Evolutionary conservation across 495 filamentous ascomycete genomes (phyloP).

Genomic region (Penicillium canescens): DNA sequence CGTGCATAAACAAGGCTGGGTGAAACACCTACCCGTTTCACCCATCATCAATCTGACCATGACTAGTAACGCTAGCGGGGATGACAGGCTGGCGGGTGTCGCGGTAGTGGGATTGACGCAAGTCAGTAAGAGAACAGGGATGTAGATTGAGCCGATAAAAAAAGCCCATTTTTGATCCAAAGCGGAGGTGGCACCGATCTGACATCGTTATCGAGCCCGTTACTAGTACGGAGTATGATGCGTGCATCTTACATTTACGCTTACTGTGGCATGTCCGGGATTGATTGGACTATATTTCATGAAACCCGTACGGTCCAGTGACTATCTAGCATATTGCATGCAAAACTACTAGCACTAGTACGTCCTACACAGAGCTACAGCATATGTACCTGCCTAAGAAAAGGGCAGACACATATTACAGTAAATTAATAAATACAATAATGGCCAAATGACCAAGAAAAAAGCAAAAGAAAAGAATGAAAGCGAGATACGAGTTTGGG

Average conservation of each 20-base stretch:
- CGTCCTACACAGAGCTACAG: no score
- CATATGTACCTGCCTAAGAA: no score
- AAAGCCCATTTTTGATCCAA: background rate
- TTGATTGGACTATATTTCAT: background rate
- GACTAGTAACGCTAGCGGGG: conserved; percentile 3
- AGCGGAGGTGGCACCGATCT: conserved; percentile 10
- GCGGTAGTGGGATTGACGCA: conserved; percentile 6
- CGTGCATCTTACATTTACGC: background rate
- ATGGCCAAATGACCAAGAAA: background rate
- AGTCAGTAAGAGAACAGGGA: background rate
- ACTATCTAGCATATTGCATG: background rate
- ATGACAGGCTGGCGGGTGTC: conserved; percentile 8
- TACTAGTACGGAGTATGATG: background rate
- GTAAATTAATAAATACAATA: background rate
- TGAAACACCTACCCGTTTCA: conserved; percentile 25
- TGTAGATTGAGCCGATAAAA: background rate
- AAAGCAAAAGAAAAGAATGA: no score
- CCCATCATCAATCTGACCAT: conserved; percentile 2
- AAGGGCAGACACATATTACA: no score
- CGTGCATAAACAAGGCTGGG: conserved; percentile 8
- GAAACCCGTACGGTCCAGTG: background rate
- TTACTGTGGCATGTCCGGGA: background rate
- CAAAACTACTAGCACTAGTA: background rate
- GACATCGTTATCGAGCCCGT: conserved; percentile 12
- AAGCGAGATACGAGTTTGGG: background rate